Conservation (phyloP, 208 protist species). For the Wallacemonas sp. region DNA sequence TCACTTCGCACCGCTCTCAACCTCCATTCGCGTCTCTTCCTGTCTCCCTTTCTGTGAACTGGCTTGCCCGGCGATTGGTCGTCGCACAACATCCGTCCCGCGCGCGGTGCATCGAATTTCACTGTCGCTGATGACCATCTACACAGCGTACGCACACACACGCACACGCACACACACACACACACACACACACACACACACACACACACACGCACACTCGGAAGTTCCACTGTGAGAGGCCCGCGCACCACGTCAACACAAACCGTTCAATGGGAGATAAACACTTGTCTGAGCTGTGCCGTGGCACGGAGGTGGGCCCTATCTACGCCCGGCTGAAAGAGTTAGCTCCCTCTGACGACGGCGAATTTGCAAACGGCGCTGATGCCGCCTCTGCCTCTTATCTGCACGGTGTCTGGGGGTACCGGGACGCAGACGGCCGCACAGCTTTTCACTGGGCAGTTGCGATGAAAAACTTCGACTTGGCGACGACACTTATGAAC, state of each 20-base stretch:
- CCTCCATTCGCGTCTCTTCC: no score
- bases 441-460: slow-evolving; percentile 90
- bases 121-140: no score
- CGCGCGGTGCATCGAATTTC: no score
- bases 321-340: slow-evolving; percentile 45
- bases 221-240: not conserved
- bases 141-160: no score
- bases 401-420: slow-evolving; percentile 56
- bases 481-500: slow-evolving; percentile 59
- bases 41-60: no score
- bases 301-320: slow-evolving; percentile 41
- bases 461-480: slow-evolving; percentile 67
- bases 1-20: no score
- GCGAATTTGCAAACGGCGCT: not conserved
- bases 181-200: slow-evolving; percentile 5
- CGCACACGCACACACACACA: no score
- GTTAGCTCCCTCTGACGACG: slow-evolving; percentile 20
- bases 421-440: slow-evolving; percentile 82
- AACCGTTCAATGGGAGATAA: slow-evolving; percentile 15
- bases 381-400: slow-evolving; percentile 12
- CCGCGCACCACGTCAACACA: not conserved
- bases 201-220: not conserved
- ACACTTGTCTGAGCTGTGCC: slow-evolving; percentile 79
- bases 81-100: not conserved
- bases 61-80: no score